Evolutionary conservation across 1,284 basidiomycete genomes (phyloP), one percentile per base, ranked within the genome.

Genomic region (Paramarasmius palmivorus): DNA sequence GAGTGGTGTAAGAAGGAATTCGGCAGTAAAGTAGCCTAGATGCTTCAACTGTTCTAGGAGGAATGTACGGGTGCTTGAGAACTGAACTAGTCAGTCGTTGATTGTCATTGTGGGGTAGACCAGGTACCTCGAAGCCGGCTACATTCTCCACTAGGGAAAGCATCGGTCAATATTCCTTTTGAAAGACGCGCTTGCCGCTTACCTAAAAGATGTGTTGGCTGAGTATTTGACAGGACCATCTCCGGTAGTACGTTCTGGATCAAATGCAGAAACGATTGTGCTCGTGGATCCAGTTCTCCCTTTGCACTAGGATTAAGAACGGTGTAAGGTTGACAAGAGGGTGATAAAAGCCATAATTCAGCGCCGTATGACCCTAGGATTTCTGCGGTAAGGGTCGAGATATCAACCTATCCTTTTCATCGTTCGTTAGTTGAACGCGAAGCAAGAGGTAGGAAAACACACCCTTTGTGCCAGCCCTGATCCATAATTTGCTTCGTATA

Each of bases 261-360:
- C 22, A 92, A 75, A 65, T 88, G 82, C 23, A 90, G 72, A 65
- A 91, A 92, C 0, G 87, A 88, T 59, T 77, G 75, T 8, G 88
- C 88, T n/a, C 88, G 78, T 4, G 88, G 84, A 68, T 92, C 89
- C 20, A 70, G 69, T 8, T 76, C 78, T 5, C 86, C 89, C 71
- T 83, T 84, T 8, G 87, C 84, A 20, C 75, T 72, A 2, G 87
- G 83, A 62, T 90, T 90, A 51, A 92, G 72, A 1, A 90, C 79
- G 0, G 89, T 91, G 61, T 91, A 92, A 0, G 89, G 89, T 62
- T 91, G 89, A 63, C 90, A 92, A 8, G 88, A 82, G 4, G 88
- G 89, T 0, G 89, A 91, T 37, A 90, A 66, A 22, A 91, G 75
- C 88, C 89, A 91, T 4, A 89, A 62, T 57, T 83, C 67, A 23